These are phyloP conservation scores for Emmonsiellopsis sp. DNA, from an alignment of 2,329 filamentous ascomycete species.

Conservation along the genomic window DNA sequence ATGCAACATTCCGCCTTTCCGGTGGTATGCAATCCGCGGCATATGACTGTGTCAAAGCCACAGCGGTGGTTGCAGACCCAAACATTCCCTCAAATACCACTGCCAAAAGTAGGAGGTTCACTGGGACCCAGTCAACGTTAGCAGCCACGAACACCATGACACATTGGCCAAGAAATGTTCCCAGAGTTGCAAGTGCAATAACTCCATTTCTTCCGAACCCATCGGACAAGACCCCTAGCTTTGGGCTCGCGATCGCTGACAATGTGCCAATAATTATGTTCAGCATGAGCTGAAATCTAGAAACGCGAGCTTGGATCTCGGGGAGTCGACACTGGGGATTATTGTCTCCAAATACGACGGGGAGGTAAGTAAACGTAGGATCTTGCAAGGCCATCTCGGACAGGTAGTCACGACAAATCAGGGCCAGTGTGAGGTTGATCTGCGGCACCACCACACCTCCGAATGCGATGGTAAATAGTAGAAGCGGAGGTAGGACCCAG, in stretches of 20 bases:
- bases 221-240: slow-evolving; percentile 77
- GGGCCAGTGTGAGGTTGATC: slow-evolving; percentile 72
- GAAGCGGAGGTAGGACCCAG: slow-evolving; percentile 75
- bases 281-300: slow-evolving; percentile 68
- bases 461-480: slow-evolving; percentile 75
- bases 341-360: slow-evolving; percentile 57
- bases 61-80: slow-evolving; percentile 80
- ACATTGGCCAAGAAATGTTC: slow-evolving; percentile 65
- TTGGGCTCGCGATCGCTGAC: slow-evolving; percentile 72
- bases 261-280: slow-evolving; percentile 67
- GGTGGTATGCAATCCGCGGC: slow-evolving; percentile 80
- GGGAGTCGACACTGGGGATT: slow-evolving; percentile 74
- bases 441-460: slow-evolving; percentile 80
- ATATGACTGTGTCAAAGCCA: slow-evolving; percentile 75
- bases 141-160: slow-evolving; percentile 70
- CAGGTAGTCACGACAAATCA: slow-evolving; percentile 79
- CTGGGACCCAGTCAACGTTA: slow-evolving; percentile 62
- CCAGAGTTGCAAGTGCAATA: slow-evolving; percentile 62
- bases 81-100: slow-evolving; percentile 71
- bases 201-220: slow-evolving; percentile 70
- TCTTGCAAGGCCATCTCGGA: slow-evolving; percentile 54
- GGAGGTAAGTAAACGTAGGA: slow-evolving; percentile 51
- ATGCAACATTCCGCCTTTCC: slow-evolving; percentile 67
- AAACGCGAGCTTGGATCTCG: slow-evolving; percentile 66
- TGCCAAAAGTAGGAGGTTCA: slow-evolving; percentile 71